A percentile compares a stretch with the other conserved stretches of the same genome.
Evolutionary conservation across 31 red algal genomes (phyloP).

Genomic region (Bonnemaisonia californica): DNA sequence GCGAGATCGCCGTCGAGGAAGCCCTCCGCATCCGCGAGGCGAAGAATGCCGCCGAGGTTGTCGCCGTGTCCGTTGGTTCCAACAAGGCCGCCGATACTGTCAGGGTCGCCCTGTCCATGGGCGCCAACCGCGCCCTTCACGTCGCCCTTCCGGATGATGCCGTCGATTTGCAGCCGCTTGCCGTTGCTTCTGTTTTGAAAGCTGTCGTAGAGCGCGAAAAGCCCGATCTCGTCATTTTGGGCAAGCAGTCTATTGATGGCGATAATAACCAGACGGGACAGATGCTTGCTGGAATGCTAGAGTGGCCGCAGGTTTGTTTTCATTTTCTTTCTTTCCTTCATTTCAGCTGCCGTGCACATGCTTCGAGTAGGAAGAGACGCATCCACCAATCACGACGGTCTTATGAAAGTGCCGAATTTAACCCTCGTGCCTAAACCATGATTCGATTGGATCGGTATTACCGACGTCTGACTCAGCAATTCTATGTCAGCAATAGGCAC

Average conservation of each 20-base stretch:
- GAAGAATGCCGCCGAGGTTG: conserved; percentile 68
- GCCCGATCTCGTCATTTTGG: conserved; percentile 79
- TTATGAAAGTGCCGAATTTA: conserved; percentile 83
- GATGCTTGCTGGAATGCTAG: conserved; percentile 89
- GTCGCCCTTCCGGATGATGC: conserved; percentile 51
- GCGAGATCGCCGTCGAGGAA: conserved; percentile 97
- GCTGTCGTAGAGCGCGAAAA: conserved; percentile 52
- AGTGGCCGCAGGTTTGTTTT: conserved; percentile 91
- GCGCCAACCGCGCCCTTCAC: conserved; percentile 88
- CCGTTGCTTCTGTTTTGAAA: conserved; percentile 63
- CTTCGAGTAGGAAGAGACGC: conserved; percentile 26
- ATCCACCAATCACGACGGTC: conserved; percentile 77
- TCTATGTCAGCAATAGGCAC: neutral
- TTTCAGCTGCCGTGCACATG: neutral
- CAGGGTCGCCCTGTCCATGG: conserved; percentile 89
- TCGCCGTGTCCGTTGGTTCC: conserved; percentile 83
- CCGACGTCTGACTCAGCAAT: conserved; percentile 42
- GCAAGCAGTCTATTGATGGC: conserved; percentile 97
- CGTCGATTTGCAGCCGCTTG: conserved; percentile 63
- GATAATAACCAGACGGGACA: conserved; percentile 98
- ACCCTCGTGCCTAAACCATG: conserved; percentile 77
- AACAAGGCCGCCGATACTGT: conserved; percentile 78
- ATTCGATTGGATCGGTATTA: conserved; percentile 60
- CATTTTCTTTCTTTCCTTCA: neutral
- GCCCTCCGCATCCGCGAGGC: conserved; percentile 81